Evolutionary conservation across 2,329 filamentous ascomycete genomes (phyloP), one percentile per base, ranked within the genome.

Genomic region (Bipolaris zeicola): DNA sequence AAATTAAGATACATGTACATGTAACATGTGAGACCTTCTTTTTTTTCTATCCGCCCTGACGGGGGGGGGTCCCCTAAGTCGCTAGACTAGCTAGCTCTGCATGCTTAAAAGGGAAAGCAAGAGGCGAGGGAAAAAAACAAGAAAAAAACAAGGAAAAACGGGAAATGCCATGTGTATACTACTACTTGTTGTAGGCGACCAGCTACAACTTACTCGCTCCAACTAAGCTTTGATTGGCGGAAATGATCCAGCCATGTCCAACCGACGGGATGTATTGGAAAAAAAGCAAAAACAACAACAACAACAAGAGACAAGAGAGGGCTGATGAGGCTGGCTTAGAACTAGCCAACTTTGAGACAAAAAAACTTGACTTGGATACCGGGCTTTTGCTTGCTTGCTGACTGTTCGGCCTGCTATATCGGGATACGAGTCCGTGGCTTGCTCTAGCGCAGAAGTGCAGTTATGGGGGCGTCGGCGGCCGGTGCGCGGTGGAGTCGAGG

Each of bases 391-490:
- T 16, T 16, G 16, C 16, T 13, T 54, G 60, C 54, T 62, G 51
- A 58, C 54, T 54, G 51, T n/a, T 51, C 31, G 41, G 41, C 31
- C 53, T 51, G 44, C 51, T 60, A 45, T 33, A 50, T 36, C 38
- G 54, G 44, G 18, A 51, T 41, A 14, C 11, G n/a, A 33, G 43
- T 8, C 41, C 28, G 43, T 37, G 33, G 50, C 18, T 49, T 48
- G 31, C 28, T 22, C 13, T 34, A 38, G 46, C 18, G 7, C 28
- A 38, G 46, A 22, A 31, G 8, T 2, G 6, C 18, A 34, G 2
- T 14, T 36, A 34, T 14, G 31, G 13, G 11, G 41, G 31, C 26
- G 26, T 7, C 26, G 31, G 18, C 18, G 18, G 38, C 38, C 22
- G 11, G 38, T 20, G 18, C 22, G 18, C 38, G 20, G 38, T 41